These are phyloP conservation scores for Chaetomium olivaceum DNA, from an alignment of 2,329 filamentous ascomycete species.

Conservation along the genomic window DNA sequence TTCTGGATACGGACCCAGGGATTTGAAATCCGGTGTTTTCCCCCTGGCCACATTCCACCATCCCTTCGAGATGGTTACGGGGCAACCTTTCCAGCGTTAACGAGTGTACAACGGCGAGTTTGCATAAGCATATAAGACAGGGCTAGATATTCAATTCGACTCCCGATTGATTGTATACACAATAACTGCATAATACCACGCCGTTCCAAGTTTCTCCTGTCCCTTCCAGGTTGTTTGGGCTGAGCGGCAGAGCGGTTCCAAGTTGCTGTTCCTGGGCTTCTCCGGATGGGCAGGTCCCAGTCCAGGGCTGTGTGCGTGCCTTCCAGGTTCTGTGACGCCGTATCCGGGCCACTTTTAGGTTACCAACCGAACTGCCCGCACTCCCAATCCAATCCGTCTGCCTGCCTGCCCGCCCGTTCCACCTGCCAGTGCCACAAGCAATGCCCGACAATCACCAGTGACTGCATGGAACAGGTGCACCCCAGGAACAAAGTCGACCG, in stretches of 20 bases:
- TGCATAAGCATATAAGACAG: not conserved
- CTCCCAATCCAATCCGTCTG: not conserved
- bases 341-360: constrained; percentile 15
- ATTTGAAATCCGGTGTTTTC: constrained; percentile 7
- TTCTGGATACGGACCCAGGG: constrained; percentile 6
- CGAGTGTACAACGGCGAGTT: not conserved
- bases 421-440: constrained; percentile 12
- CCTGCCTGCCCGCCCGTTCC: constrained; percentile 15
- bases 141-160: not conserved
- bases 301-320: constrained; percentile 3
- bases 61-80: constrained; percentile 7
- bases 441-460: constrained; percentile 23
- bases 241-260: not conserved
- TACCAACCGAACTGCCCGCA: constrained; percentile 14
- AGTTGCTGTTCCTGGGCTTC: not conserved
- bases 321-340: constrained; percentile 24
- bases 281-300: not conserved
- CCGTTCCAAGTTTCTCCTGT: not conserved
- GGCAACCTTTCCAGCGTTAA: not conserved
- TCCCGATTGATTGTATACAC: not conserved
- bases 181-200: not conserved
- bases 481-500: constrained; percentile 4
- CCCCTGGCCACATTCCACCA: not conserved
- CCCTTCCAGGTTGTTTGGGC: not conserved
- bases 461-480: constrained; percentile 15